phyloP scores from a whole-genome alignment of 176 grass and related monocot genomes.

The Pharus latifolius region DNA sequence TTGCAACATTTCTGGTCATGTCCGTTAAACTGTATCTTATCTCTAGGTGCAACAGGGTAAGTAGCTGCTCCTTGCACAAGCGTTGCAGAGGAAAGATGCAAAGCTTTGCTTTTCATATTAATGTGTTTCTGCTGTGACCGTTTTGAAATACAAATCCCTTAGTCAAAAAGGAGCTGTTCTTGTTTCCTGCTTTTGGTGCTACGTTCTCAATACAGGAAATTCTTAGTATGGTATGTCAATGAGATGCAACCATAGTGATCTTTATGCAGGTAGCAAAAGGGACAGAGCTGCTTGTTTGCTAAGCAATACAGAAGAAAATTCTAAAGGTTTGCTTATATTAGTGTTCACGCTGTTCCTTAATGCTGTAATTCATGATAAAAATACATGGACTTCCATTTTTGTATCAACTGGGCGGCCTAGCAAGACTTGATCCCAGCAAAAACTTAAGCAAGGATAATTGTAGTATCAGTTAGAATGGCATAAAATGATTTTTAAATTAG shows the following conservation, averaged over 20 bases:
- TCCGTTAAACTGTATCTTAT: background rate
- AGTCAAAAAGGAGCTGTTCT: background rate
- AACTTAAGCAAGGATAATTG: too few relatives aligned
- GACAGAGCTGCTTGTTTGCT: background rate
- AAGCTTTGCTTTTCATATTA: background rate
- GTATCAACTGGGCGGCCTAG: too few relatives aligned
- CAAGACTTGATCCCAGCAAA: too few relatives aligned
- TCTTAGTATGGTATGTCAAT: background rate
- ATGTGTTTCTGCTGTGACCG: background rate
- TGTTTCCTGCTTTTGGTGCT: background rate
- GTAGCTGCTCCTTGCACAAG: background rate
- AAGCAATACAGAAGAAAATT: background rate
- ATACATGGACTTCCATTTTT: too few relatives aligned
- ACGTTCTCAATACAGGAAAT: background rate
- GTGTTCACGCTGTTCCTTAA: background rate
- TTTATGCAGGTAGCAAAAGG: background rate
- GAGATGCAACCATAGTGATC: background rate
- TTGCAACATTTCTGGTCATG: background rate
- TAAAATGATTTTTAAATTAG: too few relatives aligned
- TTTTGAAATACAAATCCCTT: background rate
- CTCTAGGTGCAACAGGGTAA: background rate
- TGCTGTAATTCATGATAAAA: too few relatives aligned
- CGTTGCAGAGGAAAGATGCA: background rate
- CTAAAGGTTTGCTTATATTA: conserved; percentile 22
- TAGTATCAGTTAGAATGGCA: too few relatives aligned